These are phyloP conservation scores for Hypoxylon sp. DNA, from an alignment of 2,329 filamentous ascomycete species.

Conservation along the genomic window DNA sequence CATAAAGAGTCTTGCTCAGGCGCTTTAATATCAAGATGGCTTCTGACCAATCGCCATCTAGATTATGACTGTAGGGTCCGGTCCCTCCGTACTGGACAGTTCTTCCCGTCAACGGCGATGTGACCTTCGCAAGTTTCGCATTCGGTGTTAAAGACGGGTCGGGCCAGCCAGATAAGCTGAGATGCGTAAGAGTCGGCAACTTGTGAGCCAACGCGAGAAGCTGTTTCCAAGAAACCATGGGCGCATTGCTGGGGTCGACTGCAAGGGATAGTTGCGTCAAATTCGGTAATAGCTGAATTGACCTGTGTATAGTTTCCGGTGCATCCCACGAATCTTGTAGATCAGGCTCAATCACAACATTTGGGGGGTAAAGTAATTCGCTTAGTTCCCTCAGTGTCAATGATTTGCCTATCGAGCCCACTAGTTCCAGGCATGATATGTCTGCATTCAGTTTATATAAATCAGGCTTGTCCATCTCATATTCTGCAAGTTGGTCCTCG, in stretches of 20 bases:
- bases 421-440: slow-evolving; percentile 63
- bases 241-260: slow-evolving; percentile 49
- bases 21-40: slow-evolving; percentile 63
- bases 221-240: slow-evolving; percentile 64
- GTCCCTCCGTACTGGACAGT: slow-evolving; percentile 63
- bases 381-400: slow-evolving; percentile 62
- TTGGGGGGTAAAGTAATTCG: slow-evolving; percentile 59
- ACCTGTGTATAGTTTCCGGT: slow-evolving; percentile 42
- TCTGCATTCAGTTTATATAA: slow-evolving; percentile 52
- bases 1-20: slow-evolving; percentile 63
- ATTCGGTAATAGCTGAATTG: slow-evolving; percentile 58
- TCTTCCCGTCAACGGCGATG: slow-evolving; percentile 53
- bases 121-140: slow-evolving; percentile 57
- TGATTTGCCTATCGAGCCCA: slow-evolving; percentile 59
- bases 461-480: slow-evolving; percentile 43
- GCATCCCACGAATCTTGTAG: slow-evolving; percentile 65
- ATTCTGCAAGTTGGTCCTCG: slow-evolving; percentile 42
- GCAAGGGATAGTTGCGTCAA: slow-evolving; percentile 70
- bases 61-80: slow-evolving; percentile 63
- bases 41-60: slow-evolving; percentile 68
- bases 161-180: slow-evolving; percentile 70
- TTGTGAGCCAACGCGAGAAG: slow-evolving; percentile 63
- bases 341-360: slow-evolving; percentile 26
- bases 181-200: slow-evolving; percentile 64
- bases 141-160: slow-evolving; percentile 66